Percentiles rank a stretch among this genome's conserved stretches.
These are phyloP conservation scores for Suhomyces xylopsoci DNA, from an alignment of 805 yeast species.

Conservation along the genomic window DNA sequence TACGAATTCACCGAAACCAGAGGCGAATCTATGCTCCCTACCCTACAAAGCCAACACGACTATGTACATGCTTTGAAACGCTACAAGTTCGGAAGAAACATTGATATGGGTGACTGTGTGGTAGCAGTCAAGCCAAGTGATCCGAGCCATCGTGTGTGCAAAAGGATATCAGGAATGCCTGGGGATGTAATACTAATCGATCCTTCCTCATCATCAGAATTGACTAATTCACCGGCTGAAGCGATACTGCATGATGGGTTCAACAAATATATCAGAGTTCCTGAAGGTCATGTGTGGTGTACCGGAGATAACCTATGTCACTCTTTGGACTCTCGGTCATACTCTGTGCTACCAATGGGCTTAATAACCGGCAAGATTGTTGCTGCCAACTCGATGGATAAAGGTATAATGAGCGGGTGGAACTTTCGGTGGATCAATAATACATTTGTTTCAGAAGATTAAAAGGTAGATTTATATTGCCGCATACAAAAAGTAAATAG, in stretches of 20 bases:
- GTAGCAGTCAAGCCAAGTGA: constrained; percentile 90
- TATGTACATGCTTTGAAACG: constrained; percentile 73
- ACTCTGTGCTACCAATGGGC: constrained; percentile 87
- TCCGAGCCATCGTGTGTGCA: constrained; percentile 82
- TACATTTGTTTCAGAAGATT: constrained; percentile 39
- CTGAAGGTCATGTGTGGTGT: constrained; percentile 95
- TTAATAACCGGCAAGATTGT: constrained; percentile 82
- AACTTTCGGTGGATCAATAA: constrained; percentile 57
- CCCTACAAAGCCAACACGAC: constrained; percentile 70
- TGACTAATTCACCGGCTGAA: constrained; percentile 32
- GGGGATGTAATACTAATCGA: constrained; percentile 83
- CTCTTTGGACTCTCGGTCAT: constrained; percentile 85
- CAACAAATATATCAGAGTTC: constrained; percentile 68
- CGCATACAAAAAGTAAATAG: background rate
- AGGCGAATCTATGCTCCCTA: constrained; percentile 96
- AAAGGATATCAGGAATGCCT: constrained; percentile 93
- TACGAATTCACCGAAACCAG: constrained; percentile 78
- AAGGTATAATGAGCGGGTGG: constrained; percentile 46
- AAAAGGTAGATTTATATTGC: background rate
- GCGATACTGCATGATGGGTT: constrained; percentile 36
- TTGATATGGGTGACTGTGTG: constrained; percentile 79
- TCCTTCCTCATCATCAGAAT: constrained; percentile 58
- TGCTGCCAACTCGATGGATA: constrained; percentile 56
- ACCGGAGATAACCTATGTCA: constrained; percentile 91
- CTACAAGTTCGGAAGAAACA: constrained; percentile 59